Conservation (phyloP, 2,329 filamentous ascomycete species). For the Trichoderma polysporum region DNA sequence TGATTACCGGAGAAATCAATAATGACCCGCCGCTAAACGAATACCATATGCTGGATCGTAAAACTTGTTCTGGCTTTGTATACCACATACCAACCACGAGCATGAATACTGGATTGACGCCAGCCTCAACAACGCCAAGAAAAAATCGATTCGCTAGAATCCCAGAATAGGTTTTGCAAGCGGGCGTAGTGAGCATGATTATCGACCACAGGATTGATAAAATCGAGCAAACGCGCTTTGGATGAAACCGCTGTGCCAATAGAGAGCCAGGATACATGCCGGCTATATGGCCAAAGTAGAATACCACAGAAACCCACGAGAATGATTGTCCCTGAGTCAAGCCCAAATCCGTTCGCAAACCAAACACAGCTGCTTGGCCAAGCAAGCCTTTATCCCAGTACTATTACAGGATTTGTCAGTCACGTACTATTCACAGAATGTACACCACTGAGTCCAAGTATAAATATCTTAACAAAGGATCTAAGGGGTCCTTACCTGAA, state of each 20-base stretch:
- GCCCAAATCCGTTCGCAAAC: not conserved
- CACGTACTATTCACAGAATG: not conserved
- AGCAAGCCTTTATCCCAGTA: slow-evolving; percentile 11
- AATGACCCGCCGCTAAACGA: not conserved
- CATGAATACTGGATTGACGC: not conserved
- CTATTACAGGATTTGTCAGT: not conserved
- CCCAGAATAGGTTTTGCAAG: not conserved
- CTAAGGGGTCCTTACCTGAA: not conserved
- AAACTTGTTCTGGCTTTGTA: not conserved
- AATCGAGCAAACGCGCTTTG: not conserved
- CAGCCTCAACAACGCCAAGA: not conserved
- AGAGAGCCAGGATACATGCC: not conserved
- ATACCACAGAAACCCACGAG: not conserved
- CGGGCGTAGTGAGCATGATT: not conserved
- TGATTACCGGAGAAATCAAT: not conserved
- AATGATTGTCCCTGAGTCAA: not conserved
- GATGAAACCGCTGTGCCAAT: not conserved
- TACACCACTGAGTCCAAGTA: not conserved
- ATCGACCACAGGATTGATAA: not conserved
- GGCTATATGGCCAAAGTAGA: not conserved
- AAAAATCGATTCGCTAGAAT: not conserved
- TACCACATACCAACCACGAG: not conserved
- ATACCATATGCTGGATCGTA: not conserved
- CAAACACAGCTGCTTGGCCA: not conserved
- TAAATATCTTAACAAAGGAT: not conserved